Conservation (phyloP, 2,329 filamentous ascomycete genomes). For the Xylariaceae sp. region DNA sequence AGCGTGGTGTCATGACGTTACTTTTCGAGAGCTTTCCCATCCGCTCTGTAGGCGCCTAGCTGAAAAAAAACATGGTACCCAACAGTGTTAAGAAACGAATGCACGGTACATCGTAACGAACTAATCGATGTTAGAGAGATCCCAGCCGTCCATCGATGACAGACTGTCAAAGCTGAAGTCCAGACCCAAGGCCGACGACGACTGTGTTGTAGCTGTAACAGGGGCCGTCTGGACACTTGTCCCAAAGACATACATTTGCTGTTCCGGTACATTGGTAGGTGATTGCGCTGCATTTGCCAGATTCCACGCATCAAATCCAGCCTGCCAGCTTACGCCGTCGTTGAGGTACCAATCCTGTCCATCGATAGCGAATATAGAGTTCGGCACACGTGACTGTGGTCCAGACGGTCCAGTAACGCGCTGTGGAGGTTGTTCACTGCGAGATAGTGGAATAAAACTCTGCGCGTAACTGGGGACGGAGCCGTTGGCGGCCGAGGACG, state of each 20-base stretch:
- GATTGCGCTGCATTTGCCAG: conserved; percentile 26
- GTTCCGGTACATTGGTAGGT: conserved; percentile 29
- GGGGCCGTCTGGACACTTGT: conserved; percentile 14
- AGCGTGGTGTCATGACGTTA: no score
- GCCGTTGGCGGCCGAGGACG: conserved; percentile 22
- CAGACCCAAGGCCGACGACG: conserved; percentile 22
- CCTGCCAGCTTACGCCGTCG: conserved; percentile 55
- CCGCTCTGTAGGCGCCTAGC: no score
- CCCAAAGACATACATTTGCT: conserved; percentile 30
- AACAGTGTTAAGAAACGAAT: no score
- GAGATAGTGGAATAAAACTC: conserved; percentile 23
- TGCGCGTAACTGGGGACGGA: conserved; percentile 28
- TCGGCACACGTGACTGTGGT: conserved; percentile 29
- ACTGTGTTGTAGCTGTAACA: conserved; percentile 11
- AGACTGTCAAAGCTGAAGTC: conserved; percentile 26
- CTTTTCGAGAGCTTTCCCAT: no score
- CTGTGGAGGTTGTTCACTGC: conserved; percentile 18
- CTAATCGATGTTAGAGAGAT: conserved; percentile 26
- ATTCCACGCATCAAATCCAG: conserved; percentile 54
- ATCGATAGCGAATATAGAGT: conserved; percentile 40
- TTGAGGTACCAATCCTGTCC: conserved; percentile 55
- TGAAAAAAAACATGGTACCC: no score
- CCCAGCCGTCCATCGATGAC: conserved; percentile 28
- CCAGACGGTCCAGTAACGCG: conserved; percentile 3
- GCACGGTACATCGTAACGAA: background rate